Evolutionary conservation across 2,329 filamentous ascomycete species (phyloP), one percentile per base, ranked within the genome.

Genomic region (Ophiostoma tasmaniense): DNA sequence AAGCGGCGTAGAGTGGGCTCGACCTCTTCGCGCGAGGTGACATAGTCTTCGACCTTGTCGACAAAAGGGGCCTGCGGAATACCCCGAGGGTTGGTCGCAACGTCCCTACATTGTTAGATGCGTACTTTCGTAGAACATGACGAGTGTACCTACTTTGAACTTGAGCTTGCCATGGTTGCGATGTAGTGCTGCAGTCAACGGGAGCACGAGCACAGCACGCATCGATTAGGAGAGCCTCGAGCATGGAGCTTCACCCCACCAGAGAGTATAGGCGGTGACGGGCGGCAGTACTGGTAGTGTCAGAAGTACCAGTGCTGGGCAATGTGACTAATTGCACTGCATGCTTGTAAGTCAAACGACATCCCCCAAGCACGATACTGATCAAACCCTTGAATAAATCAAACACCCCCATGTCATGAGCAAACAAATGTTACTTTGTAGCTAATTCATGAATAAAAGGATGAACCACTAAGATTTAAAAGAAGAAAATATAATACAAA

Each of bases 1-100:
- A 96, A 96, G 78, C 85, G 92, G 76, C 90, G 89, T 76, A 96
- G 82, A 20, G 91, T 93, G 64, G 85, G 83, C 77, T 96, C 92
- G 74, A 95, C 92, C 76, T 96, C 90, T 50, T 87, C 87, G 68
- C 91, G 86, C 59, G 90, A 87, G 62, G 90, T 83, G 70, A 95
- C 89, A 82, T 94, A 96, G 80, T 96, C 91, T 78, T 96, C 92
- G 72, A 95, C 91, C 74, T 89, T 91, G 79, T 95, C 91, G 76
- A 95, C 90, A 77, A 95, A 95, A 6, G 91, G 91, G 72, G 92
- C 92, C 75, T 86, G 87, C 30, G 92, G 92, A 71, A 96, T 96
- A 71, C 92, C 92, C 75, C 92, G 85, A 64, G 91, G 90, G 79
- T 96, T 96, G 71, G 90, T 90, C 65, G 85, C 78, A 55, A 85